Evolutionary conservation across 352 stramenopile genomes (phyloP), one percentile per base, ranked within the genome.

Genomic region (Pythium aquatile): DNA sequence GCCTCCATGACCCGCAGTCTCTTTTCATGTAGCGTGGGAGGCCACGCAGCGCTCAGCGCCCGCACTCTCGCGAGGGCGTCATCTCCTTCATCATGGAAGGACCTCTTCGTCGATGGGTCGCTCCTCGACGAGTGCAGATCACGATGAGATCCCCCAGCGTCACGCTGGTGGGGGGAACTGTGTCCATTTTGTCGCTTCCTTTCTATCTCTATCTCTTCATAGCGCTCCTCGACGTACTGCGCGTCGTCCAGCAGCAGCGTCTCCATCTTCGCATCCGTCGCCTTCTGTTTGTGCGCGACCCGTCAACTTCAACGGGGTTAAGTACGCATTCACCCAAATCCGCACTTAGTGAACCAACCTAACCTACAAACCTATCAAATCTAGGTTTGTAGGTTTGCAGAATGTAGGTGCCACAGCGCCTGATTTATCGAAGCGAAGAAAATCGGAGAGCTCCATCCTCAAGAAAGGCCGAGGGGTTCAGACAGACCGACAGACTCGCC

Each of bases 141-240:
- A 6, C 44, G 44, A 4, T 16, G 44, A 14, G 44, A 29, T 5
- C 32, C 24, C 3, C 0, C 8, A 5, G 28, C 13, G 6, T 55
- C 30, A 24, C 26, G 28, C 10, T 33, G 30, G 13, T 55, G 26
- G 10, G 28, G 33, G 29, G 16, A 24, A 37, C 3, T 24, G 5
- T 61, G 52, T 28, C 16, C 33, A 53, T 61, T 17, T 5, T 60
- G 49, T 0, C 54, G 42, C 32, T 47, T 60, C 4, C 55, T 56
- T 10, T 75, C 61, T 0, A 48, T 39, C 44, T 78, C 65, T 14
- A 92, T 58, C 42, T 79, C 69, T n/a, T 72, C 63, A 54, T 81
- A 83, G 1, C 75, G 70, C 40, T 81, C 75, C 24, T 68, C 54
- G n/a, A 92, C 76, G 61, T 81, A 90, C 58, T 52, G 66, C 2